phyloP scores from a whole-genome alignment of 2,329 filamentous ascomycete genomes.

The Neofusicoccum umdonicola region DNA sequence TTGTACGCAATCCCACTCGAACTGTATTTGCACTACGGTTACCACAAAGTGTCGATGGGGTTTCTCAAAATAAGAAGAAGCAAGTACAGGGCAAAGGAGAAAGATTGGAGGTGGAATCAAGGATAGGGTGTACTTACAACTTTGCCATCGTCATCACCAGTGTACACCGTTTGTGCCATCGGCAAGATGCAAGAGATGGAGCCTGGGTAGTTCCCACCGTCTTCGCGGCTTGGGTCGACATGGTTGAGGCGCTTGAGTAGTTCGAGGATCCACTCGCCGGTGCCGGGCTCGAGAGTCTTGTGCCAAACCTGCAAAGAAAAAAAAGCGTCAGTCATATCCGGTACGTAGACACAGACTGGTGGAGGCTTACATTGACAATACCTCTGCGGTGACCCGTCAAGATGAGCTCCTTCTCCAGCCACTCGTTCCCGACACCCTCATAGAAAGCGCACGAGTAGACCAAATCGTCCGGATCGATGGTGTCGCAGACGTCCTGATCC shows the following conservation, averaged over 20 bases:
- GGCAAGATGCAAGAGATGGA: slow-evolving; percentile 84
- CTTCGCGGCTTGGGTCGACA: slow-evolving; percentile 64
- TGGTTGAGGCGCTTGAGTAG: slow-evolving; percentile 81
- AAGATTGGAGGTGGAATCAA: too few species aligned
- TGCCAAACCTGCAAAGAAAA: slow-evolving; percentile 51
- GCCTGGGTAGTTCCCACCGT: slow-evolving; percentile 55
- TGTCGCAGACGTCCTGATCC: slow-evolving; percentile 74
- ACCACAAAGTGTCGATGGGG: slow-evolving; percentile 7
- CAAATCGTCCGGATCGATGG: slow-evolving; percentile 62
- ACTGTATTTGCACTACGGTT: slow-evolving; percentile 35
- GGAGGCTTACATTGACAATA: slow-evolving; percentile 63
- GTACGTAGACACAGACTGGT: not conserved
- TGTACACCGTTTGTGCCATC: slow-evolving; percentile 81
- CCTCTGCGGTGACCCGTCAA: slow-evolving; percentile 87
- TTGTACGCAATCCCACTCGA: slow-evolving; percentile 58
- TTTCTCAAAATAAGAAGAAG: not conserved
- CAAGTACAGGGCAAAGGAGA: too few species aligned
- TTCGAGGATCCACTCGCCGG: slow-evolving; percentile 70
- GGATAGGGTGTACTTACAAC: slow-evolving; percentile 46
- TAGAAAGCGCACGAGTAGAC: slow-evolving; percentile 87
- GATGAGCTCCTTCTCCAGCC: slow-evolving; percentile 80
- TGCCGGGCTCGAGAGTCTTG: slow-evolving; percentile 51
- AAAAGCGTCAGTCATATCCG: slow-evolving; percentile 6
- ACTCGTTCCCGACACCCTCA: slow-evolving; percentile 86
- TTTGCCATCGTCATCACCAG: slow-evolving; percentile 87